These are phyloP conservation scores for Termitomyces sp. DNA, from an alignment of 768 basidiomycete genomes.

Conservation along the genomic window DNA sequence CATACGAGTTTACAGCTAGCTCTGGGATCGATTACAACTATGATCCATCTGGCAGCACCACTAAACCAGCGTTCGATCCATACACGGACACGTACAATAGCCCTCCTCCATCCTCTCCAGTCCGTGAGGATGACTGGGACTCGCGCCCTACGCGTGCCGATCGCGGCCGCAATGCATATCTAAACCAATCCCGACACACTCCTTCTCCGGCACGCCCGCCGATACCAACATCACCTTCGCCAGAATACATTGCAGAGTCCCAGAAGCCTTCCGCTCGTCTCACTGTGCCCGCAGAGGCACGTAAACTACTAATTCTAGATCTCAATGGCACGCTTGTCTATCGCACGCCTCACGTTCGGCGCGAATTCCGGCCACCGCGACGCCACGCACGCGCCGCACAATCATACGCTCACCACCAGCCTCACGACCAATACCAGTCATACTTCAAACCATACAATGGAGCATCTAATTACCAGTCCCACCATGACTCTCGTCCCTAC, in stretches of 20 bases:
- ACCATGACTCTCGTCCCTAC: background rate
- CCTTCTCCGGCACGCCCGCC: slow-evolving; percentile 24
- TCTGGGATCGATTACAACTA: slow-evolving; percentile 24
- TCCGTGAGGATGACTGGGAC: background rate
- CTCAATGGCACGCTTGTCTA: slow-evolving; percentile 72
- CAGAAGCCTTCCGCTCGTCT: slow-evolving; percentile 25
- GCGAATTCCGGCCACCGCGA: slow-evolving; percentile 9
- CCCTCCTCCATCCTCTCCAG: background rate
- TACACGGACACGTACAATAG: slow-evolving; percentile 14
- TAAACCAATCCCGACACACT: background rate
- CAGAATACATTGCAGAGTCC: slow-evolving; percentile 29
- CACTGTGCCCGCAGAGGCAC: slow-evolving; percentile 21
- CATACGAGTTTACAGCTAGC: slow-evolving; percentile 11
- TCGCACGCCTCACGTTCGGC: slow-evolving; percentile 40
- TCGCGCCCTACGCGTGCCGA: background rate
- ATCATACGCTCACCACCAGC: background rate
- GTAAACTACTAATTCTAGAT: slow-evolving; percentile 74
- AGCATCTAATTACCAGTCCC: background rate
- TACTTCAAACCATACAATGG: too few relatives aligned
- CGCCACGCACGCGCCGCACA: background rate
- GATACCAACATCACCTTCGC: slow-evolving; percentile 18
- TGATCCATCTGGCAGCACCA: slow-evolving; percentile 17
- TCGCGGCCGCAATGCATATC: background rate
- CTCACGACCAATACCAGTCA: background rate
- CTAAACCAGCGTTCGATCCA: slow-evolving; percentile 16